Evolutionary conservation across 352 stramenopile genomes (phyloP), one percentile per base, ranked within the genome.

Genomic region (Lagenidium sp.): DNA sequence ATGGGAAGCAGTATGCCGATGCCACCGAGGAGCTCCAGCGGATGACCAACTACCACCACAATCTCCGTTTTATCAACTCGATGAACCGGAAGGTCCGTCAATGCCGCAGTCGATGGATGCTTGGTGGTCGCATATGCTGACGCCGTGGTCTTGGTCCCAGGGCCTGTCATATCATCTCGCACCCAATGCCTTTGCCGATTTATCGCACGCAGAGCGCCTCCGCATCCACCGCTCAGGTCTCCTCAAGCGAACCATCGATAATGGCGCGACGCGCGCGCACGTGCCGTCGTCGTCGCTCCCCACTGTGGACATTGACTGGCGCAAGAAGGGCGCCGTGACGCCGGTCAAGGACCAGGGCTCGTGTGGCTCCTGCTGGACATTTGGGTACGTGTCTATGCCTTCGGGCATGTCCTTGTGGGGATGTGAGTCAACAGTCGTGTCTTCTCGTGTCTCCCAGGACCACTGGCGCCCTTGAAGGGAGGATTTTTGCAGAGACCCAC

Each of bases 331-430:
- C 19, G 84, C 82, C 1, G 85, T 96, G 25, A 95, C 81, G 3
- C 76, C 78, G 3, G 82, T 96, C 41, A 96, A 96, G 38, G 82
- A 96, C 51, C 88, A 97, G 63, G 86, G 84, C 26, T 73, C 73
- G 37, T 97, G 88, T 31, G 88, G 88, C 15, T 95, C 83, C 25
- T 96, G 88, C 73, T 97, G 88, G 88, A 93, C 82, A 11, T 97
- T 95, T 56, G 74, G 73, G 75, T 85, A 54, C 29, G 47, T 55
- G 22, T 32, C 13, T 25, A n/a, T n/a, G n/a, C n/a, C n/a, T n/a
- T n/a, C n/a, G n/a, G n/a, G n/a, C n/a, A n/a, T n/a, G n/a, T n/a
- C n/a, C n/a, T n/a, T n/a, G n/a, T n/a, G n/a, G n/a, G n/a, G n/a
- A n/a, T n/a, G n/a, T n/a, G n/a, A n/a, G 21, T 19, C 29, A 6